phyloP scores from a whole-genome alignment of 192 early-diverging fungal species.

The Allomyces javanicus region DNA sequence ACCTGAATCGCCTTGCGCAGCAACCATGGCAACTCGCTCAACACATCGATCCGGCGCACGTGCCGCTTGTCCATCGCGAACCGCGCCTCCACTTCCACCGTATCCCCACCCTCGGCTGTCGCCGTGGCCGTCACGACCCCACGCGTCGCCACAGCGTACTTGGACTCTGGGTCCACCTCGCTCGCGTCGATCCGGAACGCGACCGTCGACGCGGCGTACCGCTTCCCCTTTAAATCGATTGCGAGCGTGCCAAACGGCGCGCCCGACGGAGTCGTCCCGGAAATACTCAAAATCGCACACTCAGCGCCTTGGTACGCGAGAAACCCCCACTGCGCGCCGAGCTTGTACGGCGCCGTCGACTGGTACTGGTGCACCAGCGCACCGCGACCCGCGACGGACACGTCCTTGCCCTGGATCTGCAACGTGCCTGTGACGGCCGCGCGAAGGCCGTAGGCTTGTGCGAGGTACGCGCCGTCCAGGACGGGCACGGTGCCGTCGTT shows the following conservation, averaged over 20 bases:
- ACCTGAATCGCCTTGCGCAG: conserved; percentile 1
- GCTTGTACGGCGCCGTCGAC: neutral
- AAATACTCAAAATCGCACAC: neutral
- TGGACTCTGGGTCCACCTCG: neutral
- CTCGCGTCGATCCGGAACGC: neutral
- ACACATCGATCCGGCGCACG: neutral
- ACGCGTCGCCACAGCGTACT: neutral
- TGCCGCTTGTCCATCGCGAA: neutral
- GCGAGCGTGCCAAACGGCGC: no score
- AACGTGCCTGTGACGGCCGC: neutral
- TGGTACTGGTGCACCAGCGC: neutral
- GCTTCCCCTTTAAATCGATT: neutral
- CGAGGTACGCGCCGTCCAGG: neutral
- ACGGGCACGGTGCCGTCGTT: no score
- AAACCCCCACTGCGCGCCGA: neutral
- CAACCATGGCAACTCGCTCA: neutral
- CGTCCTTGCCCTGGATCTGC: no score
- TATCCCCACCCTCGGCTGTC: neutral
- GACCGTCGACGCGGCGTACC: neutral
- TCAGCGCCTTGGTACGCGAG: neutral
- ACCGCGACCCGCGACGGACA: neutral
- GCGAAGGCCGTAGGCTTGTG: neutral
- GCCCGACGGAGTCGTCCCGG: neutral
- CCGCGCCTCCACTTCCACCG: neutral
- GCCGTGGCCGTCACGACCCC: neutral